Percentiles rank a stretch among this genome's conserved stretches.
These are phyloP conservation scores for Neocucurbitaria cava DNA, from an alignment of 2,329 filamentous ascomycete species.

Conservation along the genomic window DNA sequence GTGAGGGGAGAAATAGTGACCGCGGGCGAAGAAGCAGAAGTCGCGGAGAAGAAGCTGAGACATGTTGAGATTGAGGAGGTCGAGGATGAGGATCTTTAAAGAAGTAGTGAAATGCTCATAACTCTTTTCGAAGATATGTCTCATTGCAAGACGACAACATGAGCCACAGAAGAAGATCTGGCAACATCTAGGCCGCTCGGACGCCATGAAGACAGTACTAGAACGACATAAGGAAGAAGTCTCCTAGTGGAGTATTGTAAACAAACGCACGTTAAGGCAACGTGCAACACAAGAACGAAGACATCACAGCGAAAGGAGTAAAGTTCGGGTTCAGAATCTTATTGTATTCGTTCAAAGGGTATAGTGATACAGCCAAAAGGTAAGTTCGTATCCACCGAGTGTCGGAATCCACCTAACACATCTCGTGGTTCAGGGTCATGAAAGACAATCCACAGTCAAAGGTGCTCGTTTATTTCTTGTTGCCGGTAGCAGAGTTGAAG, in stretches of 20 bases:
- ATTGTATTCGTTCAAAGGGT: slow-evolving; percentile 25
- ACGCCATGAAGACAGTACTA: not conserved
- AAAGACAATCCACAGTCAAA: not conserved
- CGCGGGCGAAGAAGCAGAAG: slow-evolving; percentile 39
- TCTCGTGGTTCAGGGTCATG: slow-evolving; percentile 6
- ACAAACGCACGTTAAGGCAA: not conserved
- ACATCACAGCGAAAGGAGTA: slow-evolving; percentile 1
- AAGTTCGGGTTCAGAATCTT: slow-evolving; percentile 2
- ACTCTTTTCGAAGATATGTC: not conserved
- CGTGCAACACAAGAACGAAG: not conserved
- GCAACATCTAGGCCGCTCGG: not conserved
- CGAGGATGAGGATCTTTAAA: slow-evolving; percentile 51
- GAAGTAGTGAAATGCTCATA: not conserved
- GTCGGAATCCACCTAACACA: slow-evolving; percentile 9
- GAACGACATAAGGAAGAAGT: not conserved
- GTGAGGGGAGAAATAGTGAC: slow-evolving; percentile 37
- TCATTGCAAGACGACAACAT: not conserved
- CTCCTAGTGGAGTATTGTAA: not conserved
- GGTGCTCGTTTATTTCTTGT: slow-evolving; percentile 43
- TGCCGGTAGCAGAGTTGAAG: slow-evolving; percentile 39
- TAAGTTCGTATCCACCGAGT: slow-evolving; percentile 2
- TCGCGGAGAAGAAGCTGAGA: slow-evolving; percentile 44
- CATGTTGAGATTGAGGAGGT: slow-evolving; percentile 57
- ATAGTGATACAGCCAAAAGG: slow-evolving; percentile 18
- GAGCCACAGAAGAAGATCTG: not conserved